Evolutionary conservation across 306 rosid genomes (phyloP).

Genomic region (cucumber (Cucumis sativus)): Cucumber_9930_V3 NC_026660.2:14874501-14875000

Average conservation of each 20-base stretch:
- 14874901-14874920: conserved; percentile 11
- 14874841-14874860: conserved; percentile 16
- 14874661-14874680: conserved; percentile 7
- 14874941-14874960: conserved; percentile 13
- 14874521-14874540: conserved; percentile 13
- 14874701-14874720: conserved; percentile 12
- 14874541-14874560: conserved; percentile 10
- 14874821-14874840: conserved; percentile 13
- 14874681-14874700: conserved; percentile 12
- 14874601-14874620: conserved; percentile 17
- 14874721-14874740: conserved; percentile 11
- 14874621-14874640: conserved; percentile 10
- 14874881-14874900: conserved; percentile 13
- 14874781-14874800: conserved; percentile 7
- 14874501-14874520: conserved; percentile 11
- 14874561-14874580: conserved; percentile 14
- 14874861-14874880: conserved; percentile 11
- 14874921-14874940: conserved; percentile 10
- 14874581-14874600: conserved; percentile 15
- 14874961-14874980: conserved; percentile 8
- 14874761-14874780: conserved; percentile 14
- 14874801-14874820: conserved; percentile 14
- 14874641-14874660: conserved; percentile 16
- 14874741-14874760: conserved; percentile 21
- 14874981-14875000: conserved; percentile 21